phyloP scores from a whole-genome alignment of 2,329 filamentous ascomycete species.

The Pseudogymnoascus pannorum region DNA sequence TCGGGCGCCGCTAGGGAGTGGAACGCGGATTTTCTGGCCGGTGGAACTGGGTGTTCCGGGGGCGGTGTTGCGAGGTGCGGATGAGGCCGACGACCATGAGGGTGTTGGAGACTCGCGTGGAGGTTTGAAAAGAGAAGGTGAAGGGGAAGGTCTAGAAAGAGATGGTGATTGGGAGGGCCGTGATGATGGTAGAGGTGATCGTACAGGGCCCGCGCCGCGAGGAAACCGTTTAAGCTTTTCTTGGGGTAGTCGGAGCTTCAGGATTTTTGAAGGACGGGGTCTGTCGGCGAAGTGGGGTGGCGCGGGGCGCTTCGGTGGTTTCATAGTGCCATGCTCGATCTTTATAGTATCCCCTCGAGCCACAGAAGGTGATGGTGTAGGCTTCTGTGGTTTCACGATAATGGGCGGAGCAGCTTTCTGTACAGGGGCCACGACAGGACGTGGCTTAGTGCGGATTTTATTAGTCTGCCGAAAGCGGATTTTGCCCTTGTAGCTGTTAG shows the following conservation, averaged over 20 bases:
- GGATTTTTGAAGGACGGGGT: constrained; percentile 10
- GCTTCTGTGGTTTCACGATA: neutral
- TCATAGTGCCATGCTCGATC: constrained; percentile 13
- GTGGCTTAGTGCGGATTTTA: constrained; percentile 23
- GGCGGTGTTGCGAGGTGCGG: constrained; percentile 6
- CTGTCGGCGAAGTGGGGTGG: constrained; percentile 11
- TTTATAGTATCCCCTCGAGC: neutral
- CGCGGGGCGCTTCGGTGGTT: constrained; percentile 20
- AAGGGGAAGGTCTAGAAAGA: neutral
- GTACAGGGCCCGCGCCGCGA: neutral
- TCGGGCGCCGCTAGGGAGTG: neutral
- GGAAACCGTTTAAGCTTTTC: neutral
- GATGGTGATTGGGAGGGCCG: neutral
- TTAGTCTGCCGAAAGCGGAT: constrained; percentile 24
- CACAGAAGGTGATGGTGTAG: neutral
- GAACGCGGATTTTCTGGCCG: neutral
- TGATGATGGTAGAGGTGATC: constrained; percentile 6
- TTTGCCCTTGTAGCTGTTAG: constrained; percentile 18
- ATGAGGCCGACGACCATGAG: neutral
- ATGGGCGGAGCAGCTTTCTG: constrained; percentile 8
- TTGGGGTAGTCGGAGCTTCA: constrained; percentile 6
- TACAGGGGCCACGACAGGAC: constrained; percentile 1
- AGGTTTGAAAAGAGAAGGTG: neutral
- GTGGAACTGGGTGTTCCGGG: neutral
- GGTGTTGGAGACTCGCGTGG: neutral